Evolutionary conservation across 495 filamentous ascomycete genomes (phyloP).

Genomic region (Cladorrhinum samala): DNA sequence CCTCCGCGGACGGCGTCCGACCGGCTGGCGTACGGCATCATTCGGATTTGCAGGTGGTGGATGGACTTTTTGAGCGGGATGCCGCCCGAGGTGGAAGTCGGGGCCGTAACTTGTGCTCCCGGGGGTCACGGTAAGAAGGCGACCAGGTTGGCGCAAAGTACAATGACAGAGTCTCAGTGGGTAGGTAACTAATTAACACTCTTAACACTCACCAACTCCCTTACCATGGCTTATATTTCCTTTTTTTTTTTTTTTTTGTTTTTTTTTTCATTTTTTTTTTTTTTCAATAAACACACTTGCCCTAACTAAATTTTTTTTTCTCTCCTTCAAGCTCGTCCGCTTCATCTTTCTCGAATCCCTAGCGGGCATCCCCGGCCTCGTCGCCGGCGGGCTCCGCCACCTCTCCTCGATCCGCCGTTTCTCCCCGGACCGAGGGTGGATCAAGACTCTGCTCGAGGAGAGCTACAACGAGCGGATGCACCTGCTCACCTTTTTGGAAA

Average conservation of each 20-base stretch:
- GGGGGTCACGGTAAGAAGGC: slow-evolving; percentile 24
- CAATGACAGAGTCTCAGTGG: slow-evolving; percentile 43
- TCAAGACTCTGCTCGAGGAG: slow-evolving; percentile 92
- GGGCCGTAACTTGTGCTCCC: no score
- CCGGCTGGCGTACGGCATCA: slow-evolving; percentile 38
- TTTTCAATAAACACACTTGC: no score
- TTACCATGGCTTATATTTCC: no score
- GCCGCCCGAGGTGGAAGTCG: slow-evolving; percentile 30
- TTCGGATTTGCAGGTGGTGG: slow-evolving; percentile 34
- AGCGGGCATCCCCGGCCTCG: slow-evolving; percentile 93
- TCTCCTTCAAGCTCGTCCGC: slow-evolving; percentile 62
- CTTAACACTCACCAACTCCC: no score
- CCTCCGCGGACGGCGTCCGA: slow-evolving; percentile 31
- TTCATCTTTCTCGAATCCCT: slow-evolving; percentile 93
- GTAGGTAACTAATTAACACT: slow-evolving; percentile 16
- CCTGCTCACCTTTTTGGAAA: slow-evolving; percentile 87
- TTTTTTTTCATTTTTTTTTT: no score
- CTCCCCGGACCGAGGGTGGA: slow-evolving; percentile 95
- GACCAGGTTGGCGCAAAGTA: slow-evolving; percentile 30
- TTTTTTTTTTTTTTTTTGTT: no score
- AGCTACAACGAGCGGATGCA: slow-evolving; percentile 96
- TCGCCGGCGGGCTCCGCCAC: slow-evolving; percentile 87
- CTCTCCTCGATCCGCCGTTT: slow-evolving; percentile 74
- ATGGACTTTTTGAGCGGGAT: slow-evolving; percentile 45
- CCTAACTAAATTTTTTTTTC: no score